These are phyloP conservation scores for Lathyrus sativus DNA, from an alignment of 306 rosid species.

Conservation along the genomic window DNA sequence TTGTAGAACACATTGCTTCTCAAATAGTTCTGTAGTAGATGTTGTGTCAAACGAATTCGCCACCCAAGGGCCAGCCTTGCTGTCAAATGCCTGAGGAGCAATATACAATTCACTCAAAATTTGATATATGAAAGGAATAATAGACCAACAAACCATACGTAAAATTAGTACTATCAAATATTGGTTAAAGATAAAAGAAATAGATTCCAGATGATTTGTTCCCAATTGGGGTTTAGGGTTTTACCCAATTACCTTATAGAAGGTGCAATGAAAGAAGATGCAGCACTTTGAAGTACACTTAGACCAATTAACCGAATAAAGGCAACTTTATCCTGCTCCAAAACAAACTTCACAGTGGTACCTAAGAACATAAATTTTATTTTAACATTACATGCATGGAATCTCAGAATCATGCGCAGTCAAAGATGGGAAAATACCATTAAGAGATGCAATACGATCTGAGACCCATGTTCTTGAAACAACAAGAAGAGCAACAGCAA, in stretches of 20 bases:
- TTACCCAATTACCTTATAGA: slow-evolving; percentile 64
- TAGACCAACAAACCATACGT: neutral
- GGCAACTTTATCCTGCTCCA: slow-evolving; percentile 94
- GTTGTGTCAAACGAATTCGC: slow-evolving; percentile 94
- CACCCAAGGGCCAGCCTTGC: slow-evolving; percentile 94
- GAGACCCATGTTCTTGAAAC: slow-evolving; percentile 95
- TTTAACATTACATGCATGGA: slow-evolving; percentile 37
- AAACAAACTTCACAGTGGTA: slow-evolving; percentile 86
- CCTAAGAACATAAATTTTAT: slow-evolving; percentile 53
- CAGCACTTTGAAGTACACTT: slow-evolving; percentile 91
- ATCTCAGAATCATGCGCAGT: slow-evolving; percentile 14
- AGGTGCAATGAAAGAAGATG: slow-evolving; percentile 89
- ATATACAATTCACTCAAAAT: slow-evolving; percentile 29
- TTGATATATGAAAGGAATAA: slow-evolving; percentile 21
- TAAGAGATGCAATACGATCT: slow-evolving; percentile 92
- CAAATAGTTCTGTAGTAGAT: slow-evolving; percentile 79
- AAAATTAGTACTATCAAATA: slow-evolving; percentile 26
- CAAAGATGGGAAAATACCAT: slow-evolving; percentile 56
- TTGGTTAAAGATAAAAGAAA: slow-evolving; percentile 13
- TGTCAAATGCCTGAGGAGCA: slow-evolving; percentile 74
- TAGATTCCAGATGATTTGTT: slow-evolving; percentile 15
- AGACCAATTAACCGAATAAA: slow-evolving; percentile 78
- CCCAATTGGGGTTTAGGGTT: slow-evolving; percentile 23
- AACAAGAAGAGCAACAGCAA: slow-evolving; percentile 91
- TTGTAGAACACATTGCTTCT: slow-evolving; percentile 92